These are phyloP conservation scores for Gnetum montanum DNA, from an alignment of 75 land plant genomes.

Conservation along the genomic window DNA sequence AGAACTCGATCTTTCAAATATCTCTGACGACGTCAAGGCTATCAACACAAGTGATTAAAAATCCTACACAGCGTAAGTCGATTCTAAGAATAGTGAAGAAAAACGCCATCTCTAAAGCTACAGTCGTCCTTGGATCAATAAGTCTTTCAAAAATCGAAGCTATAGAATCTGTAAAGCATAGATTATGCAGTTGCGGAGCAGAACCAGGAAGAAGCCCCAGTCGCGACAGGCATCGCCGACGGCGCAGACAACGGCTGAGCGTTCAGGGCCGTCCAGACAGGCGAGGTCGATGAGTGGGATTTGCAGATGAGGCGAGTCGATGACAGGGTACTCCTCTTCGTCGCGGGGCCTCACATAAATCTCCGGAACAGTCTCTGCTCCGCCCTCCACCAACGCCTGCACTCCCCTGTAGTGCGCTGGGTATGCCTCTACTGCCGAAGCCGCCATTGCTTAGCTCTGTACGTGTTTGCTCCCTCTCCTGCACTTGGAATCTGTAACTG, in stretches of 20 bases:
- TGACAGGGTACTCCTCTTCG: slow-evolving; percentile 36
- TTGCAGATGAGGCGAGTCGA: slow-evolving; percentile 33
- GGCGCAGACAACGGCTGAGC: slow-evolving; percentile 13
- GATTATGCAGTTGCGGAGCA: background rate
- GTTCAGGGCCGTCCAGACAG: slow-evolving; percentile 4
- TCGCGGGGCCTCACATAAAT: slow-evolving; percentile 44
- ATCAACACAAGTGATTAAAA: background rate
- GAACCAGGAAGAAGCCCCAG: slow-evolving; percentile 86
- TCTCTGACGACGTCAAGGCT: too few species aligned
- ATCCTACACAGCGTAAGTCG: too few species aligned
- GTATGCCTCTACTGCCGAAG: too few species aligned
- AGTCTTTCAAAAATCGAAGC: too few species aligned
- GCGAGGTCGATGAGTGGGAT: slow-evolving; percentile 63
- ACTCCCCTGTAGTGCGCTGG: slow-evolving; percentile 1
- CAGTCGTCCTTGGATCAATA: too few species aligned
- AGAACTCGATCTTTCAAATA: too few species aligned
- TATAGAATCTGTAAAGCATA: too few species aligned
- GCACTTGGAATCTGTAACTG: too few species aligned
- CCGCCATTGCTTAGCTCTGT: too few species aligned
- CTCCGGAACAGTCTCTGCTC: slow-evolving; percentile 26
- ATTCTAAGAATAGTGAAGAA: too few species aligned
- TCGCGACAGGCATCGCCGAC: slow-evolving; percentile 47
- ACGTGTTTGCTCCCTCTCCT: too few species aligned
- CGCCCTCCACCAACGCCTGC: slow-evolving; percentile 15
- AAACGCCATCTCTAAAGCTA: too few species aligned